Base-by-base conservation (phyloP, 2,329 filamentous ascomycete species). In the Paraphoma chrysanthemicola region DNA sequence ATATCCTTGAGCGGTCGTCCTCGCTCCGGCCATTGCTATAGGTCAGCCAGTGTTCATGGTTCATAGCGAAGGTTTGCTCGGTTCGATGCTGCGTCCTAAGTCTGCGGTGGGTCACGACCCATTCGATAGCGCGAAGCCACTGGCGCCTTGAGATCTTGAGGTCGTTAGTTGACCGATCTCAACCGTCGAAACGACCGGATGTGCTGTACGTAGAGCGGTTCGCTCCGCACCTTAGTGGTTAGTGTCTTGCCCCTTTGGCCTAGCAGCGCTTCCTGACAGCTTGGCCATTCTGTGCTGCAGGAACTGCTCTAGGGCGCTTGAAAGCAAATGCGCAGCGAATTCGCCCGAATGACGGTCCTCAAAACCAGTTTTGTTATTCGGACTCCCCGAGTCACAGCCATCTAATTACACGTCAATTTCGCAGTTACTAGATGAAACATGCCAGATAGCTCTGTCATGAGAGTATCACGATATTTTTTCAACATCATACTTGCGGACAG, bases 171-270 rank as follows among this genome's bases (percentile, higher is more conserved):
- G 52, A 58, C 56, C 58, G 56, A 68, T 69, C 53, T 58, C 51
- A 52, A 59, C 51, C 46, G 50, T 62, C 43, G 54, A 54, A 56
- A 62, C 53, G 63, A 59, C 59, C 48, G 47, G 54, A 63, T 57
- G 63, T 57, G 52, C 55, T 63, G 60, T 61, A 60, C 51, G 62
- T 59, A 62, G 48, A 62, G 59, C 70, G 67, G 67, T 67, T 73
- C 67, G 66, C 67, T 68, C 70, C 71, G 69, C 67, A 64, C 66
- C 56, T 66, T 57, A 64, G 63, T 59, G 56, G 57, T 59, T 60
- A 62, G 58, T 58, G 57, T 56, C 56, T 64, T 64, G 46, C 59
- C 59, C 62, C 59, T 62, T 66, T 69, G 63, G 67, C 61, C 57
- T 48, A 29, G 43, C 33, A 54, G 58, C 46, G 55, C 53, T 52